phyloP scores from a whole-genome alignment of 495 filamentous ascomycete species.

The Bacidia gigantensis region DNA sequence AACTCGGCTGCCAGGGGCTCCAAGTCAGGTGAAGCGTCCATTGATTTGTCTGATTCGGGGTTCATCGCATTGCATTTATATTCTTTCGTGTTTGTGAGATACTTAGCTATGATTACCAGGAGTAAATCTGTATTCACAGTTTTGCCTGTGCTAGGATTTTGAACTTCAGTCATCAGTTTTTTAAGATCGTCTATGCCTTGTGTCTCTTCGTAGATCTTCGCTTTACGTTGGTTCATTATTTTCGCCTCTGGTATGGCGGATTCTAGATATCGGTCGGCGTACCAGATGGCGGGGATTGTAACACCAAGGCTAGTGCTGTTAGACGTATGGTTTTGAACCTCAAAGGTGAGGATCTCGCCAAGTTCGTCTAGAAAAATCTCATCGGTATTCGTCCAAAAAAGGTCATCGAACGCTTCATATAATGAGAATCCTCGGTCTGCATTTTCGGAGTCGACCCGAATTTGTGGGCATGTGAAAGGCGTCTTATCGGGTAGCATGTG shows the following conservation, averaged over 20 bases:
- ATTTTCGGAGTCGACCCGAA: conserved; percentile 27
- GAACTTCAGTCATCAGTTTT: conserved; percentile 15
- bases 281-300: conserved; percentile 57
- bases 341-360: conserved; percentile 55
- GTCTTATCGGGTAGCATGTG: conserved; percentile 24
- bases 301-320: conserved; percentile 38
- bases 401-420: conserved; percentile 58
- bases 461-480: conserved; percentile 30
- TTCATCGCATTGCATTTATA: conserved; percentile 1
- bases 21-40: conserved; percentile 7
- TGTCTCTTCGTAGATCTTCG: conserved; percentile 28
- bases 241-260: conserved; percentile 38
- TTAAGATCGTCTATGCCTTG: conserved; percentile 27
- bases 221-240: conserved; percentile 32
- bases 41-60: neutral
- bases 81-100: conserved; percentile 10
- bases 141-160: neutral
- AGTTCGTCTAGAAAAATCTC: conserved; percentile 41
- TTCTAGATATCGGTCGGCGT: conserved; percentile 65
- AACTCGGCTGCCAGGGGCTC: conserved; percentile 12
- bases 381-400: conserved; percentile 47
- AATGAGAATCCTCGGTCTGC: conserved; percentile 39
- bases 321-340: conserved; percentile 34
- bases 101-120: conserved; percentile 4
- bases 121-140: conserved; percentile 7